Base-by-base conservation (phyloP, 164 flowering plant species). In the Dillenia turbinata region DNA sequence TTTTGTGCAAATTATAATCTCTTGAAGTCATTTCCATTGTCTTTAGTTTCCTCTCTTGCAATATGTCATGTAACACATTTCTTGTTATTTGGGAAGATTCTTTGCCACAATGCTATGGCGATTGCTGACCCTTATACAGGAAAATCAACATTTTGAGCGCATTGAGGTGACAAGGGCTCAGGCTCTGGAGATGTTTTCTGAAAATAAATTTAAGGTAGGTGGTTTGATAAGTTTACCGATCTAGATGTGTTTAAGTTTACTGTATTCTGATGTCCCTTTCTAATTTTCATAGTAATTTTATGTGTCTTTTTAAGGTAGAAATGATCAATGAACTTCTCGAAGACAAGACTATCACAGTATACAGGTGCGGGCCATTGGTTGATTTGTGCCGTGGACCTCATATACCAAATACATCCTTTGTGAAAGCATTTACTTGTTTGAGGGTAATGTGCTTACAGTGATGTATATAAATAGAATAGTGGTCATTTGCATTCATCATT, bases 361-460 rank as follows among this genome's bases (percentile, higher is more conserved):
- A 95, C 61, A 82, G 99, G 76, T 95, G 99, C 81, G 99, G 99
- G 5, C 98, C 98, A 8, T 76, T 95, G 65, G 97, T 95, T 69
- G 99, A 95, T 75, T 77, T 95, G 61, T 95, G 99, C 69, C 94
- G 99, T 63, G 98, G 99, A 33, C 99, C 99, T 14, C 99, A 95
- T 75, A 95, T 95, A 62, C 99, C 99, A 33, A 95, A 85, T 69
- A 95, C 98, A 47, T 87, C 99, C 56, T 95, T 88, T 80, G 97
- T 88, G 22, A 94, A 94, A 71, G 96, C 97, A 56, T 71, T 94
- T 76, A 68, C 79, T 14, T 94, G 99, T 76, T 74, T 88, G 63
- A 94, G 86, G 97, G 99, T 94, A 72, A 76, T 45, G 64, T 48
- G 56, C 11, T 33, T 16, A 22, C 13, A 44, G 51, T 22, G 44